These are phyloP conservation scores for Hypoxylon sp. DNA, from an alignment of 2,329 filamentous ascomycete genomes.

Conservation along the genomic window DNA sequence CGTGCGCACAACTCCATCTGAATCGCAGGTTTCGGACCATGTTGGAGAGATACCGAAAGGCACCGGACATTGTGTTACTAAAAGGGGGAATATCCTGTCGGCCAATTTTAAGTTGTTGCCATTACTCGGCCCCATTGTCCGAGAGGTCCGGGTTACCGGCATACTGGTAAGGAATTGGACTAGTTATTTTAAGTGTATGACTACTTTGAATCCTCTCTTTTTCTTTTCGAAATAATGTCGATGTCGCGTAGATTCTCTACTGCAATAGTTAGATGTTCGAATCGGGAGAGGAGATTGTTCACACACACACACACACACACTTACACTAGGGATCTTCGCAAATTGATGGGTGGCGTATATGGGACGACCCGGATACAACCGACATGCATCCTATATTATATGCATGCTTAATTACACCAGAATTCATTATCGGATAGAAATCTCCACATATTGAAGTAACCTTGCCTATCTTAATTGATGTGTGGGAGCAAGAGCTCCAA, in stretches of 20 bases:
- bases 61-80: conserved; percentile 43
- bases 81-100: conserved; percentile 33
- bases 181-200: neutral
- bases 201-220: neutral
- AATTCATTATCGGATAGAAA: neutral
- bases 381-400: neutral
- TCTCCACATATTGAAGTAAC: neutral
- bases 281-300: neutral
- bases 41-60: conserved; percentile 50
- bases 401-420: neutral
- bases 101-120: conserved; percentile 37
- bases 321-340: too few species aligned
- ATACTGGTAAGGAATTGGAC: neutral
- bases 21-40: conserved; percentile 42
- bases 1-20: conserved; percentile 1
- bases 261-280: neutral
- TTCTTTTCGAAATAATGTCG: neutral
- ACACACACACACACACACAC: too few species aligned
- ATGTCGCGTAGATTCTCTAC: neutral
- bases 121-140: conserved; percentile 34
- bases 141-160: conserved; percentile 47
- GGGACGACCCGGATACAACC: conserved; percentile 11
- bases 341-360: neutral
- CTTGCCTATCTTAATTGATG: neutral
- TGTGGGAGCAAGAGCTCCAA: neutral